Evolutionary conservation across 495 filamentous ascomycete genomes (phyloP).

Genomic region (Endocarpon pusillum): DNA sequence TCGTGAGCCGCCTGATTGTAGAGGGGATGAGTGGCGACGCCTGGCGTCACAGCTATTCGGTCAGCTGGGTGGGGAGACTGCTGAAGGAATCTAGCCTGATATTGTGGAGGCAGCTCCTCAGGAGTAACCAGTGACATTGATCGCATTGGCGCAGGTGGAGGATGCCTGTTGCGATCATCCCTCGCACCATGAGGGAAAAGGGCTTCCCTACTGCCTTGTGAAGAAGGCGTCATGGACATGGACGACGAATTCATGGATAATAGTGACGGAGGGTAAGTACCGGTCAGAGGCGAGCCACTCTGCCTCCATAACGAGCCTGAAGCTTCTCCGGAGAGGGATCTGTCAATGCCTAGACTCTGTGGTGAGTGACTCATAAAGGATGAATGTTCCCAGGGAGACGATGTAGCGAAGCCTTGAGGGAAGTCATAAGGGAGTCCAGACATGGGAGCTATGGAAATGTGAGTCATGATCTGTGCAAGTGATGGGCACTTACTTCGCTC

Average conservation of each 20-base stretch:
- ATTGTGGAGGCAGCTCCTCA: conserved; percentile 1
- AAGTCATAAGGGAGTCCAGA: background rate
- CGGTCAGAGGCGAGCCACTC: background rate
- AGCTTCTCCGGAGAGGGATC: background rate
- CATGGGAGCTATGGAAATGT: background rate
- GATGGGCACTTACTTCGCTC: background rate
- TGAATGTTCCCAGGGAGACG: no score
- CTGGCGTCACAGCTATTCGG: no score
- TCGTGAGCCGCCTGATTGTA: no score
- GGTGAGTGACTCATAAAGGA: no score
- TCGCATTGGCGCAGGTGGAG: background rate
- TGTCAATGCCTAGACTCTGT: background rate
- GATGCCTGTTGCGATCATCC: background rate
- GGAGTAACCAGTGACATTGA: conserved; percentile 1
- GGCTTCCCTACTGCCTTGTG: background rate
- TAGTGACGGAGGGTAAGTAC: background rate
- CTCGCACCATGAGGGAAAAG: background rate
- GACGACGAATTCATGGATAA: background rate
- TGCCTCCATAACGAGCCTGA: background rate
- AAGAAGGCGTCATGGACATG: background rate
- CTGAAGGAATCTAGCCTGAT: no score
- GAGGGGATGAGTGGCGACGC: no score
- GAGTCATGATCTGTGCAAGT: background rate
- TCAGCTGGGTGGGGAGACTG: no score
- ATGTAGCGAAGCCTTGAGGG: background rate